phyloP scores from a whole-genome alignment of 805 yeast species.

The Phaffomyces antillensis region DNA sequence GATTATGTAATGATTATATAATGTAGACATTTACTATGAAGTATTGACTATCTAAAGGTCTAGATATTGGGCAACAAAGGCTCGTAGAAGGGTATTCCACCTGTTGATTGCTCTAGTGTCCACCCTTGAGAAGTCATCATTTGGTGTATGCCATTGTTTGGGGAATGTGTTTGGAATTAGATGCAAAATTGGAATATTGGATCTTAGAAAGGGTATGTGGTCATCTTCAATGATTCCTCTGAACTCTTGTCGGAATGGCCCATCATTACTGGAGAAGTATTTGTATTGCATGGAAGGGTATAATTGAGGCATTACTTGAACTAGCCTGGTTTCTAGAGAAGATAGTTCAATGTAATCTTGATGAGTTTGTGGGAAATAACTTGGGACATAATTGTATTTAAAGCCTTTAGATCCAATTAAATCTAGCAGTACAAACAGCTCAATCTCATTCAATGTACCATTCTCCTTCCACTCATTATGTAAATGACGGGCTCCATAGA shows the following conservation, averaged over 20 bases:
- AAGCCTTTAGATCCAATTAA: slow-evolving; percentile 35
- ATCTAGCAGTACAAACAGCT: slow-evolving; percentile 42
- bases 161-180: slow-evolving; percentile 50
- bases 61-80: slow-evolving; percentile 30
- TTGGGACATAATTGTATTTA: slow-evolving; percentile 22
- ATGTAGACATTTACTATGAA: no score
- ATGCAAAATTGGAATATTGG: slow-evolving; percentile 44
- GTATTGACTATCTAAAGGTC: slow-evolving; percentile 3
- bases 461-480: slow-evolving; percentile 32
- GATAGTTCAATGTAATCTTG: slow-evolving; percentile 30
- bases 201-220: slow-evolving; percentile 42
- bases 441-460: slow-evolving; percentile 28
- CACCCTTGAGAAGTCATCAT: slow-evolving; percentile 38
- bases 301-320: slow-evolving; percentile 5
- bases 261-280: slow-evolving; percentile 13
- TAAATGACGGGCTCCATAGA: slow-evolving; percentile 48
- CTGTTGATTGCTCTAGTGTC: slow-evolving; percentile 33
- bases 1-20: neutral
- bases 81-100: slow-evolving; percentile 38
- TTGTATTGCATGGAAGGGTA: slow-evolving; percentile 1
- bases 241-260: slow-evolving; percentile 11
- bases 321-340: slow-evolving; percentile 25
- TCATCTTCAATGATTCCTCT: slow-evolving; percentile 37
- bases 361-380: slow-evolving; percentile 38
- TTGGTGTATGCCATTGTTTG: slow-evolving; percentile 42